Conservation (phyloP, 352 stramenopile genomes). For the Phytophthora uliginosa region DNA sequence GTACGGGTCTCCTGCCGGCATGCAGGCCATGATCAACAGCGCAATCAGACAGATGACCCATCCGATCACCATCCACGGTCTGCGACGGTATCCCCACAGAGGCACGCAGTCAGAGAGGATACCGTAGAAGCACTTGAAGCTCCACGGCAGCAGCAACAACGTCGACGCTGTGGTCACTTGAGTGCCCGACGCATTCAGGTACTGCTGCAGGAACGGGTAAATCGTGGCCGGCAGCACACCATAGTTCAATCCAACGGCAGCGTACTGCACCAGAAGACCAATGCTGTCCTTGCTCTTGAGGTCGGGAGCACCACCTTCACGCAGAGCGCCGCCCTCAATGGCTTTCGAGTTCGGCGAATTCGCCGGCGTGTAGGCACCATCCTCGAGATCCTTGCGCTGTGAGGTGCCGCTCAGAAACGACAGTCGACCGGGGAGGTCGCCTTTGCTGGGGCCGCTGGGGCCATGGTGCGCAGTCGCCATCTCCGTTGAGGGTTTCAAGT, state of each 20-base stretch:
- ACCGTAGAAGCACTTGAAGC: conserved; percentile 12
- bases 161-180: conserved; percentile 3
- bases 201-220: conserved; percentile 45
- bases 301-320: conserved; percentile 19
- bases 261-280: conserved; percentile 42
- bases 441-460: neutral
- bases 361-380: conserved; percentile 7
- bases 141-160: conserved; percentile 6
- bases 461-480: neutral
- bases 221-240: conserved; percentile 37
- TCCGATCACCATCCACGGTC: neutral
- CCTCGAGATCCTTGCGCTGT: conserved; percentile 25
- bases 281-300: conserved; percentile 38
- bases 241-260: conserved; percentile 34
- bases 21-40: neutral
- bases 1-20: conserved; percentile 2
- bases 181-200: conserved; percentile 36
- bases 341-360: conserved; percentile 16
- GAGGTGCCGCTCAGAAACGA: conserved; percentile 30
- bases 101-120: conserved; percentile 7
- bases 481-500: neutral
- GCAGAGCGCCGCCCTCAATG: conserved; percentile 33
- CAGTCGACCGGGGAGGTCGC: conserved; percentile 19
- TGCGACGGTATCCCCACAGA: neutral
- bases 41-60: neutral